Evolutionary conservation across 2,329 filamentous ascomycete species (phyloP), one percentile per base, ranked within the genome.

Genomic region (Colletotrichum sp.): DNA sequence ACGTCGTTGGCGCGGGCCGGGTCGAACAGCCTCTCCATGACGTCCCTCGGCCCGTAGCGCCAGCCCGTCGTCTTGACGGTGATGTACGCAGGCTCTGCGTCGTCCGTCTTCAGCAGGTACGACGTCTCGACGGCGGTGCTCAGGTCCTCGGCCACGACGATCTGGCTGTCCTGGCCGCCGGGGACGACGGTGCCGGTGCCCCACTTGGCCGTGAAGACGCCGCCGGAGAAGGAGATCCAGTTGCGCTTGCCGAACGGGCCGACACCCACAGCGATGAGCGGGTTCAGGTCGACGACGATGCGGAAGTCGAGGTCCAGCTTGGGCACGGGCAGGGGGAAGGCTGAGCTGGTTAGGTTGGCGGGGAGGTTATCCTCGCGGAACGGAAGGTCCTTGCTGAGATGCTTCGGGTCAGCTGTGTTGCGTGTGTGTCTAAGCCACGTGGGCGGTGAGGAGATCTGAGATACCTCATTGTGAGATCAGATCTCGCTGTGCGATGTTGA

Each of bases 281-380:
- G 85, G 75, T 87, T 86, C 32, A 89, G 81, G 21, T 82, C 82
- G 16, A 89, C 87, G 55, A 86, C 86, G 80, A 90, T 86, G 71
- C 88, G 87, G 78, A 90, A 89, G 79, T 90, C 88, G 61, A 89
- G 88, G 67, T 84, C 85, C 66, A 89, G 84, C 48, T 83, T 84
- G 7, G 88, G 88, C 79, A 85, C 84, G 16, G 88, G 87, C 67
- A 90, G 85, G 6, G 83, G 83, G 38, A 88, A 77, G 55, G 82
- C 80, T 21, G 87, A 85, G 77, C 85, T 84, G n/a, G 86, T 85
- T 48, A 86, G 38, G 89, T 88, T 78, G 43, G 63, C 10, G 7
- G 75, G 72, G 61, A 77, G 75, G 64, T 38, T 52, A 21, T 64
- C 66, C 48, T 75, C 64, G 34, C 48, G 68, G 74, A 76, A 55